These are phyloP conservation scores for Cercospora sesami DNA, from an alignment of 2,329 filamentous ascomycete genomes.

Conservation along the genomic window DNA sequence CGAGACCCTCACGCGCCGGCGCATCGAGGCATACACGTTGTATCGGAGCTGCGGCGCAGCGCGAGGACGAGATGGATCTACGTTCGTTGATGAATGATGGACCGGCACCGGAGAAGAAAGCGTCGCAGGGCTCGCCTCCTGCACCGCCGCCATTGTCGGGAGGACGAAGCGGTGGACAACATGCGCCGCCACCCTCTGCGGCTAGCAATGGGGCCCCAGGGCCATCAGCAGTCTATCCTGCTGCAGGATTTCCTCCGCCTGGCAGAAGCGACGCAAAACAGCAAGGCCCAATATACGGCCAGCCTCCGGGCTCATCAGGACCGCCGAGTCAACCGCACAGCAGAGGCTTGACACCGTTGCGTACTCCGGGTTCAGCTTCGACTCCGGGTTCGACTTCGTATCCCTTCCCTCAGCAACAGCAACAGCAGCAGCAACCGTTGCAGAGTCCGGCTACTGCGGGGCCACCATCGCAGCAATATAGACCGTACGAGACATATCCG, in stretches of 20 bases:
- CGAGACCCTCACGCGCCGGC: neutral
- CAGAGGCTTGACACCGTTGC: slow-evolving; percentile 34
- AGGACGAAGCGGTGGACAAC: slow-evolving; percentile 17
- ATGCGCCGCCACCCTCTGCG: slow-evolving; percentile 19
- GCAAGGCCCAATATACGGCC: slow-evolving; percentile 27
- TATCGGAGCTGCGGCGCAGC: slow-evolving; percentile 10
- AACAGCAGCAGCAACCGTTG: slow-evolving; percentile 21
- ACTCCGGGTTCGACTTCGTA: slow-evolving; percentile 25
- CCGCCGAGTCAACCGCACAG: slow-evolving; percentile 26
- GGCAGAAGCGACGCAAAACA: slow-evolving; percentile 13
- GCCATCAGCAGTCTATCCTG: slow-evolving; percentile 7
- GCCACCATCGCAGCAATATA: slow-evolving; percentile 27
- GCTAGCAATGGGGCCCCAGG: slow-evolving; percentile 19
- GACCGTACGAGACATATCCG: slow-evolving; percentile 28
- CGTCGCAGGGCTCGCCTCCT: slow-evolving; percentile 25
- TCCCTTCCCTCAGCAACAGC: slow-evolving; percentile 31
- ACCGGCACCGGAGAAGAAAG: slow-evolving; percentile 30
- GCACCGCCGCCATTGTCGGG: slow-evolving; percentile 15
- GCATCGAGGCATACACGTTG: neutral
- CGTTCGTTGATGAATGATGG: slow-evolving; percentile 37
- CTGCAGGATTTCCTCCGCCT: slow-evolving; percentile 10
- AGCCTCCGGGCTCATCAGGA: slow-evolving; percentile 25
- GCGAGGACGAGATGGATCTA: slow-evolving; percentile 35
- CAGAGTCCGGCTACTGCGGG: slow-evolving; percentile 35
- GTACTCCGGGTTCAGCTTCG: slow-evolving; percentile 30